Evolutionary conservation across 768 basidiomycete species (phyloP).

Genomic region (Amanita polypyramis): DNA sequence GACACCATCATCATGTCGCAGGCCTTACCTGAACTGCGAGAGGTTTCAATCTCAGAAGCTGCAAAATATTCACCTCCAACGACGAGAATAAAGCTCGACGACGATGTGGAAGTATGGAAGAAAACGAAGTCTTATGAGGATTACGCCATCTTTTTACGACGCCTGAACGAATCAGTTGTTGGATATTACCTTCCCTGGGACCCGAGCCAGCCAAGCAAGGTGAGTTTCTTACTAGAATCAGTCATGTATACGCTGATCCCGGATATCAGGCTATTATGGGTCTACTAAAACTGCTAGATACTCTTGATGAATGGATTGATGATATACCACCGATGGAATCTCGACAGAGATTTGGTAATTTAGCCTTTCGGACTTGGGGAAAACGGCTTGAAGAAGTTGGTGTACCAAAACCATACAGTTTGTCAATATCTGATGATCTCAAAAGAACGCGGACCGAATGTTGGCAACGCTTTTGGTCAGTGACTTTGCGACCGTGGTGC

Average conservation of each 20-base stretch:
- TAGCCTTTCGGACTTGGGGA: conserved; percentile 84
- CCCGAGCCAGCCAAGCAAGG: conserved; percentile 22
- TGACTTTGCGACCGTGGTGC: conserved; percentile 32
- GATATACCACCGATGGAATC: conserved; percentile 66
- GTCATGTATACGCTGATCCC: not conserved
- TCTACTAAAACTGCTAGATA: conserved; percentile 45
- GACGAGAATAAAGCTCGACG: conserved; percentile 57
- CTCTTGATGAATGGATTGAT: conserved; percentile 65
- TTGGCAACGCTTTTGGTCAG: conserved; percentile 38
- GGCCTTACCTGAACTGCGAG: conserved; percentile 16
- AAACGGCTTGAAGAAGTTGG: conserved; percentile 64
- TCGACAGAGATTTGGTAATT: conserved; percentile 85
- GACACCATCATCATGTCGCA: conserved; percentile 3
- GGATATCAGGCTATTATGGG: not conserved
- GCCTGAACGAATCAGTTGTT: conserved; percentile 70
- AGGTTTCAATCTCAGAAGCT: conserved; percentile 16
- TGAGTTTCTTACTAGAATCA: conserved; percentile 12
- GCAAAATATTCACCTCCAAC: conserved; percentile 21
- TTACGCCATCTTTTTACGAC: conserved; percentile 64
- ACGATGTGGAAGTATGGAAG: conserved; percentile 68
- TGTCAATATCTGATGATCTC: conserved; percentile 6
- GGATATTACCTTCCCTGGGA: conserved; percentile 45
- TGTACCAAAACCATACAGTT: conserved; percentile 5
- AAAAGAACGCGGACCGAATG: conserved; percentile 43
- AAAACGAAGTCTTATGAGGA: conserved; percentile 59